Percentiles rank a stretch among this genome's conserved stretches.
These are phyloP conservation scores for Clitopilus hobsonii DNA, from an alignment of 768 basidiomycete species.

Conservation along the genomic window DNA sequence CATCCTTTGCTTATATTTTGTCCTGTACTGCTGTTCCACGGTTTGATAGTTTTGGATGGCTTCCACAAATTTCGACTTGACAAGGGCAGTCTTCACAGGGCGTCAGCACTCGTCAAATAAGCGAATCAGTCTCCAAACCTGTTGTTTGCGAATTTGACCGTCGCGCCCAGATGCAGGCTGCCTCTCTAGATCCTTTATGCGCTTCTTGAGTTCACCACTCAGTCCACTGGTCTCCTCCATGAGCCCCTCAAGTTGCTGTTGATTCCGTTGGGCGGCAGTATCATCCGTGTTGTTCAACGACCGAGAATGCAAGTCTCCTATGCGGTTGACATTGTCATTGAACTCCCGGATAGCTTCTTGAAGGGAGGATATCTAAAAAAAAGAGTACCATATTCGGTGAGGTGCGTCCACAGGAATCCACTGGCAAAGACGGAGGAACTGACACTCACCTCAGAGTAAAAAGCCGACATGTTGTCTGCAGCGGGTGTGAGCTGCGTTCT, in stretches of 20 bases:
- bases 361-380: conserved; percentile 61
- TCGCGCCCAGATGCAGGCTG: no score
- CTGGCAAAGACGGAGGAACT: neutral
- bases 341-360: conserved; percentile 68
- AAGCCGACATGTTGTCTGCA: conserved; percentile 59
- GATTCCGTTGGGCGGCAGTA: conserved; percentile 52
- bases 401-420: neutral
- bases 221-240: conserved; percentile 69
- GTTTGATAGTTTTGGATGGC: conserved; percentile 82
- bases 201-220: conserved; percentile 62
- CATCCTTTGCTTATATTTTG: conserved; percentile 75
- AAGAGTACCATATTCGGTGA: neutral
- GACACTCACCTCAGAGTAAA: conserved; percentile 65
- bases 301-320: conserved; percentile 70
- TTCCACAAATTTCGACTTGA: conserved; percentile 78
- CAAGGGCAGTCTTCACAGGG: conserved; percentile 44
- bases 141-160: conserved; percentile 61
- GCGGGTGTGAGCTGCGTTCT: conserved; percentile 41
- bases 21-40: conserved; percentile 76
- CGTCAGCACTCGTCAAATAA: no score
- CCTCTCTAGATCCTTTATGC: conserved; percentile 67
- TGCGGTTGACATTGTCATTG: conserved; percentile 63
- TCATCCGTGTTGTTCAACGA: conserved; percentile 78
- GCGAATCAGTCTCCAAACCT: conserved; percentile 74
- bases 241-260: conserved; percentile 61